phyloP scores from a whole-genome alignment of 2,329 filamentous ascomycete species.

The Didymella exigua region DNA sequence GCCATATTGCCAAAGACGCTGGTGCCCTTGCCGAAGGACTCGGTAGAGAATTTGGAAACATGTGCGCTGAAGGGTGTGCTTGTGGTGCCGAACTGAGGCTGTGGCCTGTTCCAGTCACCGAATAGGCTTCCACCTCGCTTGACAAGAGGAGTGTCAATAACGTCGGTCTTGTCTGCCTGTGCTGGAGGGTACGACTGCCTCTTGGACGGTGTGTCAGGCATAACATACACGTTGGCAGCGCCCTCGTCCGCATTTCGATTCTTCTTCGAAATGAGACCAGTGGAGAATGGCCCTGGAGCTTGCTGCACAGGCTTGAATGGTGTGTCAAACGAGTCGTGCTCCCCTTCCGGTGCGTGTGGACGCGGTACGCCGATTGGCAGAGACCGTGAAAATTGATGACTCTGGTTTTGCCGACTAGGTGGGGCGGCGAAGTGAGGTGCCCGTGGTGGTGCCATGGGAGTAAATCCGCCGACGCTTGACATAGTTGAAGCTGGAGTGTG shows the following conservation, averaged over 20 bases:
- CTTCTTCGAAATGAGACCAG: slow-evolving; percentile 86
- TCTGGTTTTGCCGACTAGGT: slow-evolving; percentile 23
- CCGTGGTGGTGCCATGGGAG: slow-evolving; percentile 50
- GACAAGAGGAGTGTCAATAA: slow-evolving; percentile 52
- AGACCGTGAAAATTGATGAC: slow-evolving; percentile 70
- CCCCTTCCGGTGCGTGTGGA: slow-evolving; percentile 55
- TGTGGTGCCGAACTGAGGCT: slow-evolving; percentile 77
- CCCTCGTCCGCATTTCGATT: slow-evolving; percentile 74
- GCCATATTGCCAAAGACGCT: slow-evolving; percentile 66
- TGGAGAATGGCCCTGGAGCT: slow-evolving; percentile 80
- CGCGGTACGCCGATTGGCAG: slow-evolving; percentile 70
- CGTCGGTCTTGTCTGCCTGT: slow-evolving; percentile 43
- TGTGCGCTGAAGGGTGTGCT: slow-evolving; percentile 78
- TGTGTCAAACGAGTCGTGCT: slow-evolving; percentile 68
- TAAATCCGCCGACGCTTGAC: slow-evolving; percentile 73
- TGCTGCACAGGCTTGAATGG: slow-evolving; percentile 81
- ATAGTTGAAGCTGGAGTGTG: slow-evolving; percentile 85
- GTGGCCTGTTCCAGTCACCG: slow-evolving; percentile 66
- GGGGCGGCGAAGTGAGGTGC: slow-evolving; percentile 30
- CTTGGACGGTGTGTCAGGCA: slow-evolving; percentile 97
- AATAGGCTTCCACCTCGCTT: slow-evolving; percentile 59
- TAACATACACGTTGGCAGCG: slow-evolving; percentile 61
- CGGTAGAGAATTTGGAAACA: slow-evolving; percentile 65
- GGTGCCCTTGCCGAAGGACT: slow-evolving; percentile 69
- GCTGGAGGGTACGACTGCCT: slow-evolving; percentile 76